Conservation (phyloP, 371 early-diverging fungal species). For the Mucor lusitanicus region DNA sequence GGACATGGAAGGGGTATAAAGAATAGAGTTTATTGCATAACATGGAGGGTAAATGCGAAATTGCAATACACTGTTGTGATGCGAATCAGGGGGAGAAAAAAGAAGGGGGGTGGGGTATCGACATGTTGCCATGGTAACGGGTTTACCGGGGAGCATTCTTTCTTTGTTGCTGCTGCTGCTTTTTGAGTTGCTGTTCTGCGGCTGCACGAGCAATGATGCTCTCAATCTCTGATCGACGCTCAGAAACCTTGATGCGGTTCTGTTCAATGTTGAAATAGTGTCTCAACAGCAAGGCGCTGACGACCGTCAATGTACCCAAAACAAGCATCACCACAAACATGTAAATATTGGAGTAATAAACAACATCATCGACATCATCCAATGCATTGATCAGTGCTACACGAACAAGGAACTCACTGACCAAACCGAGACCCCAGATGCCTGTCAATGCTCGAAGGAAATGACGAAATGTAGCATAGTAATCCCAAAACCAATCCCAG, state of each 20-base stretch:
- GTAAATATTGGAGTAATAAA: slow-evolving; percentile 47
- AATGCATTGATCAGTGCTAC: slow-evolving; percentile 35
- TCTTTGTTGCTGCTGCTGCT: not conserved
- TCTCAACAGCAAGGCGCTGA: slow-evolving; percentile 32
- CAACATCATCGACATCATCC: slow-evolving; percentile 43
- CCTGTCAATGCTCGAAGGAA: slow-evolving; percentile 41
- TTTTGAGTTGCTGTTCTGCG: slow-evolving; percentile 10
- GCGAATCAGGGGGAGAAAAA: not conserved
- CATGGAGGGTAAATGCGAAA: not conserved
- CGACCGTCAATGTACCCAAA: slow-evolving; percentile 32
- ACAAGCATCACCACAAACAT: slow-evolving; percentile 35
- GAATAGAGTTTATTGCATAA: not conserved
- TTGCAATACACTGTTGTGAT: not conserved
- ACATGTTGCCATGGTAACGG: not conserved
- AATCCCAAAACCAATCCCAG: slow-evolving; percentile 51
- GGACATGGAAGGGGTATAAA: not conserved
- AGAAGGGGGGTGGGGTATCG: not conserved
- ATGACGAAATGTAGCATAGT: slow-evolving; percentile 33
- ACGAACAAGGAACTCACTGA: slow-evolving; percentile 49
- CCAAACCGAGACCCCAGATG: slow-evolving; percentile 44
- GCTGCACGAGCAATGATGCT: slow-evolving; percentile 33
- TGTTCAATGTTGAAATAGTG: slow-evolving; percentile 44
- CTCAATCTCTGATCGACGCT: slow-evolving; percentile 35
- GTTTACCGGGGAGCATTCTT: not conserved
- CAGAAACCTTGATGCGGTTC: slow-evolving; percentile 25